Evolutionary conservation across 306 rosid genomes (phyloP).

Genomic region (Citrullus amarus): DNA sequence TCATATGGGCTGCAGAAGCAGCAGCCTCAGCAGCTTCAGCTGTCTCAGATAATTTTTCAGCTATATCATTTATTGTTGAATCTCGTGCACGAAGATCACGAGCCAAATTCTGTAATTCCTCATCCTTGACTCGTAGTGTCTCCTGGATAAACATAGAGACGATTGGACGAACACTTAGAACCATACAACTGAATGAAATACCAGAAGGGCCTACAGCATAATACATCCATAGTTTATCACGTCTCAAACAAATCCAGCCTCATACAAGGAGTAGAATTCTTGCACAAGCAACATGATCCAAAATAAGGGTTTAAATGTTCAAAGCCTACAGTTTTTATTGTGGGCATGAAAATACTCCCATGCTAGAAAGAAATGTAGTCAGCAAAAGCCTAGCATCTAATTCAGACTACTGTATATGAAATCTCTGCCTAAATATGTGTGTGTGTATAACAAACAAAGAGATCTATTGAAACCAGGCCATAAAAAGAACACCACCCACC

Average conservation of each 20-base stretch:
- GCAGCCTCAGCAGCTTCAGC: constrained; percentile 99
- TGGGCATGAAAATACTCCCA: not conserved
- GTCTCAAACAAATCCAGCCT: not conserved
- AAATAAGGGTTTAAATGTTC: not conserved
- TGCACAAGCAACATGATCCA: not conserved
- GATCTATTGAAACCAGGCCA: not conserved
- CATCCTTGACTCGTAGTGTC: constrained; percentile 87
- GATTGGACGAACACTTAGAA: not conserved
- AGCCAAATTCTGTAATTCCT: constrained; percentile 88
- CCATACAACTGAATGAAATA: constrained; percentile 1
- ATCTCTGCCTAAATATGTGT: not conserved
- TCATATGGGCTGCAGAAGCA: constrained; percentile 86
- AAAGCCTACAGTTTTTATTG: not conserved
- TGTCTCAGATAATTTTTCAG: constrained; percentile 87
- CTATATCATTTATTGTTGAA: constrained; percentile 84
- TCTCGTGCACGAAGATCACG: constrained; percentile 87
- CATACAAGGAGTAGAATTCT: not conserved
- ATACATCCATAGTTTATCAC: not conserved
- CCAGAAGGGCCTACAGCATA: not conserved
- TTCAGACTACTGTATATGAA: not conserved
- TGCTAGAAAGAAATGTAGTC: not conserved
- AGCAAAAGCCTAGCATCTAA: not conserved
- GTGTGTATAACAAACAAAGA: not conserved
- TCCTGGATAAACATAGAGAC: constrained; percentile 38
- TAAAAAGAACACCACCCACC: not conserved